These are phyloP conservation scores for Pisolithus thermaeus DNA, from an alignment of 1,284 basidiomycete genomes.

Conservation along the genomic window DNA sequence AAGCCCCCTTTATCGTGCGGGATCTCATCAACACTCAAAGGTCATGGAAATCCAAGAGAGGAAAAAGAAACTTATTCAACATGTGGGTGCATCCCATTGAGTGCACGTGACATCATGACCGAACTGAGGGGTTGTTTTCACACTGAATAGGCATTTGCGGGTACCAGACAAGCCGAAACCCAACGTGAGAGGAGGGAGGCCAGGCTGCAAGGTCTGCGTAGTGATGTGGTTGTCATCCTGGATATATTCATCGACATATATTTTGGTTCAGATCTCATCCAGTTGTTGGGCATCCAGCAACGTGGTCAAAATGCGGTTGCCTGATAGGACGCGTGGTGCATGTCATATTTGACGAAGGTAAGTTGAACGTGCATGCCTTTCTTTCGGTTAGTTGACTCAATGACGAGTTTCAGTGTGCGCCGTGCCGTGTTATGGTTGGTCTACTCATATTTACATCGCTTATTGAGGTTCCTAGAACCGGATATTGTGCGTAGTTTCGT, in stretches of 20 bases:
- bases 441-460: no score
- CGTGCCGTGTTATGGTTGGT: no score
- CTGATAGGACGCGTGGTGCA: no score
- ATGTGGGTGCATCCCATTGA: constrained; percentile 36
- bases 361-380: no score
- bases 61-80: constrained; percentile 68
- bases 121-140: constrained; percentile 1
- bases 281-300: constrained; percentile 49
- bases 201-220: constrained; percentile 56
- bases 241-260: not conserved
- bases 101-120: not conserved
- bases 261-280: constrained; percentile 39
- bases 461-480: no score
- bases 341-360: no score
- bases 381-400: no score
- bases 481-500: no score
- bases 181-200: constrained; percentile 69
- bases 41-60: constrained; percentile 80
- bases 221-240: not conserved
- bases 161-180: constrained; percentile 65
- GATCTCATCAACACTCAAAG: constrained; percentile 23
- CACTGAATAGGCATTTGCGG: constrained; percentile 63
- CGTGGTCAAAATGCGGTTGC: not conserved
- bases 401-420: no score
- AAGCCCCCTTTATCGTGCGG: not conserved